Evolutionary conservation across 305 asterid species (phyloP).

Genomic region (Solanum chacoense): DNA sequence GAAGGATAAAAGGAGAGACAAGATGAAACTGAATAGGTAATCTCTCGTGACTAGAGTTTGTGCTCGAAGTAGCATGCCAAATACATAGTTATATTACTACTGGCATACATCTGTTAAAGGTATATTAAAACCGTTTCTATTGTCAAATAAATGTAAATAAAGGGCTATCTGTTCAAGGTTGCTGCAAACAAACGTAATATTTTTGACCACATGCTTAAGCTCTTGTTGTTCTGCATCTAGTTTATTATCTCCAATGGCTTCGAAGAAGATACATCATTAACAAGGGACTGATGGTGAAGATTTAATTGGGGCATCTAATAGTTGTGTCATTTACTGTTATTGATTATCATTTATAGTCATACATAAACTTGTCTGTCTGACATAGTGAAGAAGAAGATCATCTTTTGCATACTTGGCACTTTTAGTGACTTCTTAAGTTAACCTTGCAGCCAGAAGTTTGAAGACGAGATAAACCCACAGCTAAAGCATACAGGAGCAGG

Average conservation of each 20-base stretch:
- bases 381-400: not conserved
- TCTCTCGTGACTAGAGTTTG: not conserved
- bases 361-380: not conserved
- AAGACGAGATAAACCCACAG: conserved; percentile 70
- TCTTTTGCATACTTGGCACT: not conserved
- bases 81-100: not conserved
- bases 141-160: not conserved
- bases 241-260: not conserved
- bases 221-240: not conserved
- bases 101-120: not conserved
- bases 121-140: not conserved
- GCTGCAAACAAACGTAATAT: not conserved
- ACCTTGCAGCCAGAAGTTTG: conserved; percentile 69
- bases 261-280: not conserved
- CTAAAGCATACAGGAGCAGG: conserved; percentile 99
- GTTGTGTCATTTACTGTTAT: not conserved
- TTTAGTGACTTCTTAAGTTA: not conserved
- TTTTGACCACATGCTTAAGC: not conserved
- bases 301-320: not conserved
- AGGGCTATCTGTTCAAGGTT: not conserved
- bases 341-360: not conserved
- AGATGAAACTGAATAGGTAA: not conserved
- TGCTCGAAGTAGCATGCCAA: not conserved
- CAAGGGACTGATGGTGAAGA: not conserved
- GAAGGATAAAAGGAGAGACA: not conserved